These are phyloP conservation scores for Hygrophorus pudorinus DNA, from an alignment of 768 basidiomycete species.

Conservation along the genomic window DNA sequence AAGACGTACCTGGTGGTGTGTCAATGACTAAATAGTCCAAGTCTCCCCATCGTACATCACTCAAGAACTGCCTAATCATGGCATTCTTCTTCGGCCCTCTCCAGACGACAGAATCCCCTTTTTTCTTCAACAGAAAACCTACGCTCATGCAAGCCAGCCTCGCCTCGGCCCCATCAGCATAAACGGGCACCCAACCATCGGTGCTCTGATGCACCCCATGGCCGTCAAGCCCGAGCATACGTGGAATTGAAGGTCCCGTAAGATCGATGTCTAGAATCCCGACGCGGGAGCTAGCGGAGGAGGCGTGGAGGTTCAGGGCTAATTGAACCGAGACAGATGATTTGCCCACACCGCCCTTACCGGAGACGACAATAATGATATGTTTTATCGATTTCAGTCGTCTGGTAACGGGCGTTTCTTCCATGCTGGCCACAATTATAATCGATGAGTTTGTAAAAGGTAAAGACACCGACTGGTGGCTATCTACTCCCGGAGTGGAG, in stretches of 20 bases:
- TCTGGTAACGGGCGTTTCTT: conserved; percentile 51
- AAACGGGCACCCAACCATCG: conserved; percentile 97
- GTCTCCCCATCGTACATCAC: conserved; percentile 92
- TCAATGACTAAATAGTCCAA: conserved; percentile 90
- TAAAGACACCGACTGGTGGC: conserved; percentile 19
- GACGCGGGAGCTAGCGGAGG: conserved; percentile 56
- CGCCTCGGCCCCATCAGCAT: conserved; percentile 69
- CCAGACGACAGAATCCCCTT: conserved; percentile 94
- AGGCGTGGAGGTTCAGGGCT: conserved; percentile 74
- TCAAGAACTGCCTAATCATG: conserved; percentile 93
- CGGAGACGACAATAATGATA: conserved; percentile 88
- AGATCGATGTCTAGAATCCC: conserved; percentile 93
- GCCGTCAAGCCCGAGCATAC: conserved; percentile 88
- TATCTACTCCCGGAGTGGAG: not conserved
- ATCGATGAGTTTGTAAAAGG: not conserved
- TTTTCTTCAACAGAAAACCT: conserved; percentile 85
- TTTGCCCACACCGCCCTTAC: conserved; percentile 98
- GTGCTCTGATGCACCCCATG: conserved; percentile 87
- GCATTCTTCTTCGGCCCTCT: conserved; percentile 97
- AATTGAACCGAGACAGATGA: conserved; percentile 92
- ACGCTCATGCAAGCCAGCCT: conserved; percentile 93
- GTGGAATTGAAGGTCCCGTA: conserved; percentile 89
- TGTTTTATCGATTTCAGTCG: conserved; percentile 70
- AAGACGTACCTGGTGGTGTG: conserved; percentile 82
- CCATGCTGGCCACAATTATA: not conserved